Evolutionary conservation across 768 basidiomycete genomes (phyloP), one percentile per base, ranked within the genome.

Genomic region (Amanita phalloides): DNA sequence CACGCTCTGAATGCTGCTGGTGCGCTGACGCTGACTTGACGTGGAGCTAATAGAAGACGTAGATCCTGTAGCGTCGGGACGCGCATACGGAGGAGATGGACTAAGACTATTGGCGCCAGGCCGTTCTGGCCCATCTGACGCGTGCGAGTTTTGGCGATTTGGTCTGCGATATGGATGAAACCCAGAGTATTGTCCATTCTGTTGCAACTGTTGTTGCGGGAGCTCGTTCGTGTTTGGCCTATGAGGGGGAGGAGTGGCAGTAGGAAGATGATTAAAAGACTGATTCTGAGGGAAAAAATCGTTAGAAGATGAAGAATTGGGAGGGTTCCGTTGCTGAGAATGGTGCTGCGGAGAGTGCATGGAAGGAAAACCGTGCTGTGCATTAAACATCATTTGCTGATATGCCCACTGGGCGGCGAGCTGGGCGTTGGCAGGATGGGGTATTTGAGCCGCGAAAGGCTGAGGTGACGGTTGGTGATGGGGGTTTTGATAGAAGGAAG

Each of bases 361-460:
- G 54, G 58, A 65, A 28, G 65, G 63, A 60, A 73, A 75, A 43
- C 68, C 71, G 44, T 79, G 78, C 58, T 81, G 78, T 44, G 82
- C 81, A 60, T 78, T 82, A 69, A 80, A 85, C 81, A 91, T 82
- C 88, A 90, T 90, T 61, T 90, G 88, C 67, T 90, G 88, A 68
- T 91, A 91, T 35, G 88, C 86, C 88, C 89, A 91, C 64, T 87
- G 86, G 3, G 86, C 83, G 52, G 82, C 79, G 51, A 88, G 78
- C 56, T 84, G 85, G 48, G 84, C 84, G 56, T 84, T 81, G 9
- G 78, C 67, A 11, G 84, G 85, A 66, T 90, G 63, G 43, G 71
- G 75, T 58, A 74, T 64, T 60, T 69, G 74, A 20, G 53, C 54
- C 37, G 74, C 73, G 65, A 77, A 81, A 48, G 75, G 67, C 59